These are phyloP conservation scores for Ustilago lituana DNA, from an alignment of 1,284 basidiomycete species.

Conservation along the genomic window DNA sequence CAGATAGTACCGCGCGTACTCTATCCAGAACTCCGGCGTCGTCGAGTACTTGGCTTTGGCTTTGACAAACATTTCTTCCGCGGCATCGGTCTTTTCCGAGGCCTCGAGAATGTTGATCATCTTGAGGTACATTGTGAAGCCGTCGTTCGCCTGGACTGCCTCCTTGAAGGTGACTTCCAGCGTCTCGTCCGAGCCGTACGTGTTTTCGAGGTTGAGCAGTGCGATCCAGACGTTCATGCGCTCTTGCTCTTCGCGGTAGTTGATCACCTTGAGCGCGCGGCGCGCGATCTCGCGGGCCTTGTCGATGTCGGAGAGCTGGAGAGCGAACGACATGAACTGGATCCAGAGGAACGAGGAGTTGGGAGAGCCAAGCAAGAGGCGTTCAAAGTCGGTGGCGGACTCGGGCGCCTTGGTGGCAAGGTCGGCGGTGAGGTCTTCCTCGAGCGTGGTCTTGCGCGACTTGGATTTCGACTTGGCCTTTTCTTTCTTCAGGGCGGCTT, in stretches of 20 bases:
- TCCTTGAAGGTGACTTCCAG: conserved; percentile 85
- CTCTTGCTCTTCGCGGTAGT: conserved; percentile 95
- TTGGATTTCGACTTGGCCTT: conserved; percentile 31
- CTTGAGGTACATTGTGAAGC: conserved; percentile 86
- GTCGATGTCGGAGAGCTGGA: conserved; percentile 93
- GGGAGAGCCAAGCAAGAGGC: conserved; percentile 90
- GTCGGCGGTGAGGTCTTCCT: conserved; percentile 63
- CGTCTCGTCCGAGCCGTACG: conserved; percentile 81
- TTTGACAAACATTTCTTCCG: conserved; percentile 54
- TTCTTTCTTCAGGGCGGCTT: conserved; percentile 36
- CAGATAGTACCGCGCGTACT: conserved; percentile 81
- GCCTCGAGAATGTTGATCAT: conserved; percentile 85
- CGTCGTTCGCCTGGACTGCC: conserved; percentile 88
- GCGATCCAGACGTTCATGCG: conserved; percentile 98
- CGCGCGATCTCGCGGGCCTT: conserved; percentile 88
- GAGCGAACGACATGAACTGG: conserved; percentile 98
- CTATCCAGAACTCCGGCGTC: conserved; percentile 90
- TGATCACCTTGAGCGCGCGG: conserved; percentile 86
- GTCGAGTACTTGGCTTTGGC: conserved; percentile 87
- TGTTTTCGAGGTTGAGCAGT: conserved; percentile 91
- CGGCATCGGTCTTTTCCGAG: conserved; percentile 74
- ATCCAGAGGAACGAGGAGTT: conserved; percentile 99
- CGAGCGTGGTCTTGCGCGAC: conserved; percentile 18
- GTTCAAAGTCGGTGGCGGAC: conserved; percentile 93
- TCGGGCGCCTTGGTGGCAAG: conserved; percentile 72